Conservation (phyloP, 208 protist genomes). For the Trypanosomatidae sp. region DNA sequence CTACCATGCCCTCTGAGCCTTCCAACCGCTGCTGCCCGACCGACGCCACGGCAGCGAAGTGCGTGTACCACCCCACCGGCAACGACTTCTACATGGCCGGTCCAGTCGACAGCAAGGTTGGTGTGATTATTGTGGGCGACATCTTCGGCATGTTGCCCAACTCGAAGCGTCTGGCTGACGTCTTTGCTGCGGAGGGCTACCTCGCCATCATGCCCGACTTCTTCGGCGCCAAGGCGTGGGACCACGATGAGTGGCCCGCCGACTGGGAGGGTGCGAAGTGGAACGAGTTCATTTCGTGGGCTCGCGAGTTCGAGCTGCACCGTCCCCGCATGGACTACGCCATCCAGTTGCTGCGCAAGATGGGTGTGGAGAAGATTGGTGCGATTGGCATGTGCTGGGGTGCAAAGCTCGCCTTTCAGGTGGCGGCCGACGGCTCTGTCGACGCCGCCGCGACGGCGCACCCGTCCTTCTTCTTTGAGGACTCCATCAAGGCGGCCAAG, state of each 20-base stretch:
- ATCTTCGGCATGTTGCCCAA: constrained; percentile 58
- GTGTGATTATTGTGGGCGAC: constrained; percentile 48
- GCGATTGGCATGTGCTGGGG: constrained; percentile 70
- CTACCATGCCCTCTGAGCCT: constrained; percentile 8
- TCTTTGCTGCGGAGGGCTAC: constrained; percentile 43
- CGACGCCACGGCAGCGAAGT: constrained; percentile 23
- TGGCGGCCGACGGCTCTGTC: constrained; percentile 21
- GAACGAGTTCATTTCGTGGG: not conserved
- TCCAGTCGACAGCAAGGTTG: constrained; percentile 33
- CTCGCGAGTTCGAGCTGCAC: constrained; percentile 9
- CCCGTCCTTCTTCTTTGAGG: constrained; percentile 28
- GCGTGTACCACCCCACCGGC: constrained; percentile 24
- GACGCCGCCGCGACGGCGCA: constrained; percentile 43
- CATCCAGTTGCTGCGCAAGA: constrained; percentile 32
- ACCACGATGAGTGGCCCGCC: constrained; percentile 29
- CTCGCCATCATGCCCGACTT: constrained; percentile 68
- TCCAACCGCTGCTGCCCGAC: constrained; percentile 52
- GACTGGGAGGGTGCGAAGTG: constrained; percentile 24
- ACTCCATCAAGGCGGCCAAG: constrained; percentile 12
- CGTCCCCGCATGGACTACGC: constrained; percentile 25
- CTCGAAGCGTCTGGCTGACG: constrained; percentile 46
- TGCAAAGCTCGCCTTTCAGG: constrained; percentile 21
- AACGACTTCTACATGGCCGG: constrained; percentile 47
- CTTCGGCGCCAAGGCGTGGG: constrained; percentile 34
- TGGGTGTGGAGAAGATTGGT: constrained; percentile 44